phyloP scores from a whole-genome alignment of 2,329 filamentous ascomycete genomes.

The Leptographium wingfieldii region DNA sequence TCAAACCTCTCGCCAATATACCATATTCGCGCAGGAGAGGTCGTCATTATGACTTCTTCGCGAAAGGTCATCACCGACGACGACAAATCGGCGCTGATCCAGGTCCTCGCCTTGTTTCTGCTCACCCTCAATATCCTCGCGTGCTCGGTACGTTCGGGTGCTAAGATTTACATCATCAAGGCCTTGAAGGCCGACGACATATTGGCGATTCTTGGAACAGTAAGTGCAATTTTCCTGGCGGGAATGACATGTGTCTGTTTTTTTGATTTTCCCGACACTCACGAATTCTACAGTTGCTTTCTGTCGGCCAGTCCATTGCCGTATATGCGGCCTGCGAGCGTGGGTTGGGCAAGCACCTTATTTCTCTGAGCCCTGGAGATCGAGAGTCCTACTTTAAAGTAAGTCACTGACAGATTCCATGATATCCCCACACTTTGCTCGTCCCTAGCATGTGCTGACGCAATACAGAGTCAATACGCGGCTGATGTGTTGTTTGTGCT shows the following conservation, averaged over 20 bases:
- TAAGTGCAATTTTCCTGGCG: not conserved
- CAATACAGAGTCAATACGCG: not conserved
- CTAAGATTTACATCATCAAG: constrained; percentile 2
- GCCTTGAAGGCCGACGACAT: not conserved
- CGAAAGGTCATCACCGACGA: constrained; percentile 2
- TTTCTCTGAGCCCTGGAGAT: not conserved
- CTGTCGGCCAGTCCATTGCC: constrained; percentile 1
- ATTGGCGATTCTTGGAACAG: not conserved
- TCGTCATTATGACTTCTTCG: not conserved
- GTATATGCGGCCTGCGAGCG: constrained; percentile 1
- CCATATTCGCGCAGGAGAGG: not conserved
- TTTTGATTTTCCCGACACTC: not conserved
- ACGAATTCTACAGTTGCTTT: not conserved
- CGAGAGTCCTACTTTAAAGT: not conserved
- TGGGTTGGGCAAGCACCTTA: not conserved
- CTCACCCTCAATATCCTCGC: not conserved
- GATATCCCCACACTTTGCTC: no score
- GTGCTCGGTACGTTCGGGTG: not conserved
- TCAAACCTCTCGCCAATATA: no score
- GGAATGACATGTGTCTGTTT: not conserved
- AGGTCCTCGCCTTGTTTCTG: constrained; percentile 1
- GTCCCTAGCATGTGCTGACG: not conserved
- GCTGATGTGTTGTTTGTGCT: constrained; percentile 1
- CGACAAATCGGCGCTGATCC: constrained; percentile 4
- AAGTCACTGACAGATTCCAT: not conserved